Evolutionary conservation across 371 early-diverging fungal genomes (phyloP), one percentile per base, ranked within the genome.

Genomic region (Syncephalastrum monosporum): DNA sequence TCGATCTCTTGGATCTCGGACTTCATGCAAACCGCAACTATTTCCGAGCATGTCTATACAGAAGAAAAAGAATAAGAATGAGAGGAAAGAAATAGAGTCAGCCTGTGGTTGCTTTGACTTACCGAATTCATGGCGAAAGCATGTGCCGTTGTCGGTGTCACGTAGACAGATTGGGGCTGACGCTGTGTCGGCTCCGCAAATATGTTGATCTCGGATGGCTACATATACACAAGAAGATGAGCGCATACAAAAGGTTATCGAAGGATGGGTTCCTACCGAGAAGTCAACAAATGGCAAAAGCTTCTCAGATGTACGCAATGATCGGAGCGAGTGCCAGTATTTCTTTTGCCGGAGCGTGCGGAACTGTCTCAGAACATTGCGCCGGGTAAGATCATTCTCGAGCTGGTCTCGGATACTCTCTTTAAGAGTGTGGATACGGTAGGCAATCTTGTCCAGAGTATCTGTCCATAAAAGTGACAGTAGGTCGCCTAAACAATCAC

Each of bases 1-100:
- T 84, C 83, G 46, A 85, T 67, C 53, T 85, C 85, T 47, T 77
- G 81, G 43, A 85, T 71, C 60, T 85, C 85, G 3, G 75, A 60
- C 42, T 81, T 75, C n/a, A 79, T 64, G 56, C 79, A 81, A 4
- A 85, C 64, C 3, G 80, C 83, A 10, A 82, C 71, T 0, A 69
- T 69, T 33, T 75, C 68, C 12, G 60, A 52, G 38, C 58, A 44
- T 43, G 60, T 33, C 74, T 74, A 46, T 24, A 47, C 3, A 52
- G 3, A 29, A 58, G 8, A 33, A 33, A 33, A 33, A 33, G 38
- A 33, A 33, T 33, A 10, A 33, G 38, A 10, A 33, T 33, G 10
- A 10, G 8, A 33, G 12, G 10, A 33, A 33, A 42, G 6, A 38
- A 10, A 17, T 44, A 24, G 6, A 19, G 12, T 15, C 29, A 25